Evolutionary conservation across 306 rosid species (phyloP).

Genomic region (Casuarina cunninghamiana): DNA sequence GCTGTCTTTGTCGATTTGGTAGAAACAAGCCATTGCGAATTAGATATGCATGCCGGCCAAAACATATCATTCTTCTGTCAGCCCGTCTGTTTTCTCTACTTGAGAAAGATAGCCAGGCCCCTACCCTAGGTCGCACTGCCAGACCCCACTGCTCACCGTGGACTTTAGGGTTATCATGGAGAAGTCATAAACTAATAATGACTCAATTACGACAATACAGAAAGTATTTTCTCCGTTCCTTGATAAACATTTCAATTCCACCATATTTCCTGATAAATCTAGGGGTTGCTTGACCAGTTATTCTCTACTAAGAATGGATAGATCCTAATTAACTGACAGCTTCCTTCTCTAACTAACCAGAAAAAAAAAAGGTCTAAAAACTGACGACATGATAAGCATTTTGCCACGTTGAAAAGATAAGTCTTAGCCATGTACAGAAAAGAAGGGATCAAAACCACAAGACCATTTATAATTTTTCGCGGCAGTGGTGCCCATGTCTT

Average conservation of each 20-base stretch:
- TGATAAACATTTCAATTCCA: too few relatives aligned
- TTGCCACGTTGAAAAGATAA: not conserved
- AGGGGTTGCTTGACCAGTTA: not conserved
- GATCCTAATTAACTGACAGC: too few relatives aligned
- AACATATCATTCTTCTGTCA: conserved; percentile 9
- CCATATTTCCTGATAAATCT: not conserved
- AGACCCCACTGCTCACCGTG: not conserved
- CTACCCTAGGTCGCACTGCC: not conserved
- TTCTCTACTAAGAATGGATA: not conserved
- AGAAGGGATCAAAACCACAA: too few relatives aligned
- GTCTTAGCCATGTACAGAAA: too few relatives aligned
- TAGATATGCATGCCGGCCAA: conserved; percentile 9
- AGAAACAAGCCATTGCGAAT: not conserved
- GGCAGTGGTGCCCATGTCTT: too few relatives aligned
- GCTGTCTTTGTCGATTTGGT: not conserved
- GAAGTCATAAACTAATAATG: not conserved
- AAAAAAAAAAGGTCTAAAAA: too few relatives aligned
- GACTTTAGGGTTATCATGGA: not conserved
- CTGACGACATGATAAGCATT: not conserved
- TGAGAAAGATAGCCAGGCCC: not conserved
- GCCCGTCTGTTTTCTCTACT: conserved; percentile 3
- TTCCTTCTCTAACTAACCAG: not conserved
- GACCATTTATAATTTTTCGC: too few relatives aligned
- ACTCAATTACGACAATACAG: not conserved
- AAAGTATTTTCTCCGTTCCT: too few relatives aligned